Conservation (phyloP, 2,329 filamentous ascomycete species). For the Pseudogymnoascus sp. region DNA sequence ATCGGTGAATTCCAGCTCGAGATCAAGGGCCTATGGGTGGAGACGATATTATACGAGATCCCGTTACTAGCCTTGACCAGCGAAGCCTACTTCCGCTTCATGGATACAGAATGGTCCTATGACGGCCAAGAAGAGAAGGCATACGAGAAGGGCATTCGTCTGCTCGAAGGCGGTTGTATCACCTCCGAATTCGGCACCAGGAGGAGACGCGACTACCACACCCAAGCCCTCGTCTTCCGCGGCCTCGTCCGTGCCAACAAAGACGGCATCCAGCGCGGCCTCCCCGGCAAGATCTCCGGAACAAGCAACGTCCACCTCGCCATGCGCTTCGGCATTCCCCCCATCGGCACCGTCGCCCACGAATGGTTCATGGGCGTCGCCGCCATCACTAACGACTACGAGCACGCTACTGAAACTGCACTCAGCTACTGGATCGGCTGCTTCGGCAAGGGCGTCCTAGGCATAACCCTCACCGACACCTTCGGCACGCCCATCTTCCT, state of each 20-base stretch:
- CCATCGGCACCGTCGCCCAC: slow-evolving; percentile 85
- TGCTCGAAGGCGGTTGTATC: slow-evolving; percentile 76
- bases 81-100: slow-evolving; percentile 96
- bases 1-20: slow-evolving; percentile 69
- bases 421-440: slow-evolving; percentile 84
- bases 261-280: slow-evolving; percentile 56
- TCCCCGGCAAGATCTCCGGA: slow-evolving; percentile 68
- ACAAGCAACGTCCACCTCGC: slow-evolving; percentile 97
- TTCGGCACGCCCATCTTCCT: slow-evolving; percentile 91
- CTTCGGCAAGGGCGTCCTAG: slow-evolving; percentile 76
- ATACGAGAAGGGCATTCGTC: slow-evolving; percentile 66
- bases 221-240: slow-evolving; percentile 83
- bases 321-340: slow-evolving; percentile 78
- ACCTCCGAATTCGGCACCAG: slow-evolving; percentile 93
- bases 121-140: slow-evolving; percentile 80
- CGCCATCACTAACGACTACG: slow-evolving; percentile 80
- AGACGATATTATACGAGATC: slow-evolving; percentile 97
- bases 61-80: slow-evolving; percentile 85
- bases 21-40: slow-evolving; percentile 78
- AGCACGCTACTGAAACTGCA: slow-evolving; percentile 73
- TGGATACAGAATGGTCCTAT: slow-evolving; percentile 87
- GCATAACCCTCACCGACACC: slow-evolving; percentile 89
- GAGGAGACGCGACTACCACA: slow-evolving; percentile 85
- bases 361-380: slow-evolving; percentile 99
- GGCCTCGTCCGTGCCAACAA: slow-evolving; percentile 74